Percentiles rank a stretch among this genome's conserved stretches.
Evolutionary conservation across 768 basidiomycete genomes (phyloP).

Genomic region (Cytidiella melzeri): DNA sequence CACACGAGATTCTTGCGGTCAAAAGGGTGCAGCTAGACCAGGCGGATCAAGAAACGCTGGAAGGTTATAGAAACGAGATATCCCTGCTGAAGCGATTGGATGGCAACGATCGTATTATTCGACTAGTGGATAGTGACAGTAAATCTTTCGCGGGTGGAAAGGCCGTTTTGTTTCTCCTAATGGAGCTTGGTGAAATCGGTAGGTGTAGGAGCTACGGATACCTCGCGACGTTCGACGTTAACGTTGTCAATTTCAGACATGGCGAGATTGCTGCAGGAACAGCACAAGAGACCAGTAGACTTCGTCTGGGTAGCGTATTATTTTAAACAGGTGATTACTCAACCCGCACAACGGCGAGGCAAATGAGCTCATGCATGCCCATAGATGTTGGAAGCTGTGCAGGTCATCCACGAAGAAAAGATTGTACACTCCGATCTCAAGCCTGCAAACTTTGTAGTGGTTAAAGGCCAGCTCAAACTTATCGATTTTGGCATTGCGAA

Average conservation of each 20-base stretch:
- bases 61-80: constrained; percentile 95
- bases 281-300: constrained; percentile 77
- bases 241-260: constrained; percentile 47
- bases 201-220: constrained; percentile 9
- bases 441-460: constrained; percentile 96
- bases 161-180: constrained; percentile 76
- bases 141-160: constrained; percentile 67
- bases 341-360: not conserved
- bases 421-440: constrained; percentile 99
- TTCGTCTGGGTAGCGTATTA: constrained; percentile 94
- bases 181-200: constrained; percentile 92
- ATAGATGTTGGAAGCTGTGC: constrained; percentile 98
- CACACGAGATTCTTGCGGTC: constrained; percentile 79
- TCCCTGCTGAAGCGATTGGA: constrained; percentile 87
- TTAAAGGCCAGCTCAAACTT: constrained; percentile 90
- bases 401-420: constrained; percentile 96
- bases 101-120: constrained; percentile 89
- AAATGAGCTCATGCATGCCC: not conserved
- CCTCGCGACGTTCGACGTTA: not conserved
- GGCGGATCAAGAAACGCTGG: constrained; percentile 84
- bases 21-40: constrained; percentile 90
- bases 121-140: constrained; percentile 86
- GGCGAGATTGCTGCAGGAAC: constrained; percentile 75
- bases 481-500: constrained; percentile 99
- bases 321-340: constrained; percentile 84